These are phyloP conservation scores for Colletotrichum musicola DNA, from an alignment of 2,329 filamentous ascomycete genomes.

Conservation along the genomic window DNA sequence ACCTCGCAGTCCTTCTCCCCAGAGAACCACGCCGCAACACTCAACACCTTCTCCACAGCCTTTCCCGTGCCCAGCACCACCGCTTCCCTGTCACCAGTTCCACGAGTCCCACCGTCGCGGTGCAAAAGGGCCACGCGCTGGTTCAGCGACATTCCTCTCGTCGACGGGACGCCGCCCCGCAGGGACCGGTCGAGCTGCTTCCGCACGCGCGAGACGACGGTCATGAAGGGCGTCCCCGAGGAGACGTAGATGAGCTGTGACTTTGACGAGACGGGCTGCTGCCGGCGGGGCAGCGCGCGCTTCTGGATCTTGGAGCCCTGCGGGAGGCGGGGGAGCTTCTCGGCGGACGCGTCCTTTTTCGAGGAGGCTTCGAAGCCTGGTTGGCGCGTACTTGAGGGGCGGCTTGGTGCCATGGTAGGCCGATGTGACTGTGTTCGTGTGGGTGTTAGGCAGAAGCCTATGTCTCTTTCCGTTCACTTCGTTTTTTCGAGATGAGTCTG, in stretches of 20 bases:
- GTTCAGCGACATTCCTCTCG: slow-evolving; percentile 59
- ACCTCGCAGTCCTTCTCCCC: slow-evolving; percentile 71
- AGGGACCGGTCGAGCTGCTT: slow-evolving; percentile 70
- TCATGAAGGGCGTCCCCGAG: slow-evolving; percentile 74
- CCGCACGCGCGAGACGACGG: slow-evolving; percentile 73
- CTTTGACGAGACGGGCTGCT: slow-evolving; percentile 57
- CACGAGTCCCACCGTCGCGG: slow-evolving; percentile 45
- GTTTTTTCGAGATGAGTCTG: background rate
- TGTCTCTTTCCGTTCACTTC: background rate
- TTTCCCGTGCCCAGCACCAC: slow-evolving; percentile 74
- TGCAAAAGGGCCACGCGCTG: slow-evolving; percentile 60
- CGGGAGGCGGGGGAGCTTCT: slow-evolving; percentile 32
- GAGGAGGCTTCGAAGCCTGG: slow-evolving; percentile 1
- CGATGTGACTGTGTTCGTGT: slow-evolving; percentile 1
- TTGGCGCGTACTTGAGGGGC: slow-evolving; percentile 4
- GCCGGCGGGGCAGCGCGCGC: slow-evolving; percentile 58
- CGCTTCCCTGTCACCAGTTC: slow-evolving; percentile 55
- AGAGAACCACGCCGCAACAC: slow-evolving; percentile 75
- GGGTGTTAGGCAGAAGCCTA: background rate
- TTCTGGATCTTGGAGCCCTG: slow-evolving; percentile 61
- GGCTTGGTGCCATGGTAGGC: slow-evolving; percentile 39
- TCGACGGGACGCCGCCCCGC: slow-evolving; percentile 58
- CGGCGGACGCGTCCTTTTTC: background rate
- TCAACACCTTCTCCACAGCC: slow-evolving; percentile 73
- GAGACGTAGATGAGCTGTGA: slow-evolving; percentile 73